Conservation (phyloP, 2,329 filamentous ascomycete species). For the Lecanoromycetidae sp. region DNA sequence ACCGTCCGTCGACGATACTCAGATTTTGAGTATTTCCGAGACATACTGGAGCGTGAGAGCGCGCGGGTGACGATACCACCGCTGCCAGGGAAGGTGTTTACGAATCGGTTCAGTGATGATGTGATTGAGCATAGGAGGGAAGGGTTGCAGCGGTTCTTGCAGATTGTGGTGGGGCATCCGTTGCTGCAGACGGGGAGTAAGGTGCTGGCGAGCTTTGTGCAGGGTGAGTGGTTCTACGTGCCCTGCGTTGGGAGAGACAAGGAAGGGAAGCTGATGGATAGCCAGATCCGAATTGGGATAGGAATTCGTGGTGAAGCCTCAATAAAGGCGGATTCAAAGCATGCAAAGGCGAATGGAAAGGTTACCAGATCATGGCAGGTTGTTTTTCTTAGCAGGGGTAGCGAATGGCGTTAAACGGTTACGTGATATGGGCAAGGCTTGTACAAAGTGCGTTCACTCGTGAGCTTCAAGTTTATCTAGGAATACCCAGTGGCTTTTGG, state of each 20-base stretch:
- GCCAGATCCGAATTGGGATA: conserved; percentile 21
- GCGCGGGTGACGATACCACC: conserved; percentile 92
- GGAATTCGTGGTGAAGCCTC: conserved; percentile 17
- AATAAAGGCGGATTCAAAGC: not conserved
- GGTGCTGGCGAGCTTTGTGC: conserved; percentile 89
- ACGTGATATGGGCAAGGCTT: not conserved
- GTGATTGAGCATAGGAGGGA: conserved; percentile 91
- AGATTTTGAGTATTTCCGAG: conserved; percentile 97
- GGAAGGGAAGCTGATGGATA: conserved; percentile 1
- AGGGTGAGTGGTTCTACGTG: conserved; percentile 50
- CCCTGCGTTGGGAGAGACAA: not conserved
- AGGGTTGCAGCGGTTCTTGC: conserved; percentile 86
- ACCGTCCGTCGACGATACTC: conserved; percentile 87
- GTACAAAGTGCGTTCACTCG: not conserved
- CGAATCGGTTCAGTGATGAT: conserved; percentile 94
- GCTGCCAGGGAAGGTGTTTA: conserved; percentile 92
- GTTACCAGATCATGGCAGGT: not conserved
- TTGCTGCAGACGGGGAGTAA: conserved; percentile 95
- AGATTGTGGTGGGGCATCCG: conserved; percentile 95
- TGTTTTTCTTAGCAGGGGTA: not conserved
- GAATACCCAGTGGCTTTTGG: not conserved
- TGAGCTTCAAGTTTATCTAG: not conserved
- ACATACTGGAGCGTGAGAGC: conserved; percentile 90
- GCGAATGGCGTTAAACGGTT: not conserved
- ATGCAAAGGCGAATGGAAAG: not conserved